These are phyloP conservation scores for Phaeolepiota aurea DNA, from an alignment of 768 basidiomycete species.

Conservation along the genomic window DNA sequence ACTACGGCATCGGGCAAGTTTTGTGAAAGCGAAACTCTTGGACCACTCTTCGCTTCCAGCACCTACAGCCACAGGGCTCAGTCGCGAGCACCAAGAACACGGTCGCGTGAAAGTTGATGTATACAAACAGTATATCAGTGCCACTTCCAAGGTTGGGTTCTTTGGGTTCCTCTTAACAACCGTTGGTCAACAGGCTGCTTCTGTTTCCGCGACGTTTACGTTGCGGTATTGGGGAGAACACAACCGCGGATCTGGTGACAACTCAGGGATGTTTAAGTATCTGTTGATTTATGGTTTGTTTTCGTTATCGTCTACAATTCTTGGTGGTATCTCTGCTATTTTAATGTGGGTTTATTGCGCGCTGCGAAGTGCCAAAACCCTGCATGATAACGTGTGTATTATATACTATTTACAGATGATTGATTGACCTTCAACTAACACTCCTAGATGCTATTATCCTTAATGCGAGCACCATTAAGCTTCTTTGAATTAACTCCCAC, in stretches of 20 bases:
- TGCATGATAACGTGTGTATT: conserved; percentile 66
- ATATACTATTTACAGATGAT: not conserved
- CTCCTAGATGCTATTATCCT: conserved; percentile 62
- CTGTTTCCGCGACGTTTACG: conserved; percentile 54
- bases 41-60: conserved; percentile 28
- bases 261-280: conserved; percentile 49
- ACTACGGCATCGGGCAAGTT: conserved; percentile 46
- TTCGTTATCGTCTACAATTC: conserved; percentile 46
- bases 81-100: conserved; percentile 69
- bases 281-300: conserved; percentile 62
- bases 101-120: conserved; percentile 75
- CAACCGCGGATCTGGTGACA: conserved; percentile 52
- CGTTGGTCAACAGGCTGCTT: conserved; percentile 46
- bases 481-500: conserved; percentile 90
- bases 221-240: conserved; percentile 81
- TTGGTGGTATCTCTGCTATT: conserved; percentile 49
- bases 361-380: conserved; percentile 58
- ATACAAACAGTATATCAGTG: conserved; percentile 70
- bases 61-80: conserved; percentile 34
- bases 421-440: not conserved
- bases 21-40: conserved; percentile 45
- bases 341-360: conserved; percentile 75
- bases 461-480: conserved; percentile 76
- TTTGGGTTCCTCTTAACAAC: conserved; percentile 49
- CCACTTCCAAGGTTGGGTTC: conserved; percentile 72